Evolutionary conservation across 78 protist species (phyloP), one percentile per base, ranked within the genome.

Genomic region (Ministeria vibrans): DNA sequence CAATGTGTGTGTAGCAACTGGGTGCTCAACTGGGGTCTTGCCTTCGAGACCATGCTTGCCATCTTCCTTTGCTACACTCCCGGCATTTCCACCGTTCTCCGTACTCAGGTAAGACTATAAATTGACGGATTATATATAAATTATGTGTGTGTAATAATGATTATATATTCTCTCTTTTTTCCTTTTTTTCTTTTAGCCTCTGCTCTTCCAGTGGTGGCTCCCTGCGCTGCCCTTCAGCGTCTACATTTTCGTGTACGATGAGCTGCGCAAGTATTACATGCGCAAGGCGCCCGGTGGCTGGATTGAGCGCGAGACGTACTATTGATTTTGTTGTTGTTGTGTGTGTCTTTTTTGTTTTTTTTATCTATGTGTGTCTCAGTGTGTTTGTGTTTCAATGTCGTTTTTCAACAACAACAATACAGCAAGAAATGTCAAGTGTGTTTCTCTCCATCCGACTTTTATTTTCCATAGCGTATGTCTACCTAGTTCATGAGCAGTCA

Each of bases 171-270:
- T n/a, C n/a, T n/a, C n/a, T n/a, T n/a, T n/a, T n/a, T n/a, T n/a
- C n/a, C n/a, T n/a, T n/a, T n/a, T n/a, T n/a, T n/a, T n/a, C n/a
- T n/a, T n/a, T n/a, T n/a, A n/a, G n/a, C 84, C 81, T 23, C 69
- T 94, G 38, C 25, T 27, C 32, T 87, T 85, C 63, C 77, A 85
- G 66, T 78, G 77, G 72, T 92, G 95, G 95, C 68, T 91, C 30
- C 77, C 88, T 2, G 95, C 93, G 64, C n/a, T 92, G 28, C 97
- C 97, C 59, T 94, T 89, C 74, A 69, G 93, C 34, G n/a, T 90
- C 46, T 44, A 88, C 49, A 88, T 94, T 78, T 73, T 94, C 49
- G 0, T 69, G 23, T 86, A 91, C 83, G 93, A 90, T 43, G 96
- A 93, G 69, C 6, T 64, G 18, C 84, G 94, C 62, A 83, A 89